Evolutionary conservation across 805 yeast species (phyloP), one percentile per base, ranked within the genome.

Genomic region (Ogataea paraovalis): DNA sequence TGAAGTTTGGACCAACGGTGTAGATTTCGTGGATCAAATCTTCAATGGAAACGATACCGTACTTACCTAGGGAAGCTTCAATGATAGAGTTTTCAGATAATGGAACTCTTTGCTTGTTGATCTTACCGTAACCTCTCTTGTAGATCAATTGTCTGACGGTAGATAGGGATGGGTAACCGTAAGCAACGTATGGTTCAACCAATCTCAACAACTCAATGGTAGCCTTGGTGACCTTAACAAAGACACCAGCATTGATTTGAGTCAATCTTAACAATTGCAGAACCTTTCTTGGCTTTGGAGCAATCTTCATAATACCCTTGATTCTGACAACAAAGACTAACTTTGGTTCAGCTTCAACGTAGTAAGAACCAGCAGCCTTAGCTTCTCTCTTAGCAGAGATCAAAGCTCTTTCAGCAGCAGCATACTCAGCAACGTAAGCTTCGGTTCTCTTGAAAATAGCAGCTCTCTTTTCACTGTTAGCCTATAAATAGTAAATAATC

Each of bases 201-300:
- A 88, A 84, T 75, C 82, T 89, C 75, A 89, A 81, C 71, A 89
- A 83, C 82, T 89, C 96, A 62, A 82, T 65, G 68, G 97, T 89
- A 67, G 97, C 96, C 83, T 89, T 89, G 84, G 96, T 89, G 67
- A 89, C 84, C 77, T 85, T 89, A 70, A 89, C 95, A 70, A 89
- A 89, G 60, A 87, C 94, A 83, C 92, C 97, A 67, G 94, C 80
- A 82, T 89, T 89, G 76, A 89, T 87, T 80, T 87, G 96, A 72
- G 83, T 80, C 75, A 89, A 83, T 82, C 96, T 85, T 75, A 88
- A 80, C 72, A 90, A 83, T 78, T 86, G 96, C 74, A 89, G 75
- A 68, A 91, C 96, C 87, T 91, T 91, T 87, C 97, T 90, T 83
- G 97, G 96, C 86, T 91, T 91, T 70, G 97, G 97, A 71, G 97